Percentiles rank a stretch among this genome's conserved stretches.
Conservation (phyloP, 306 rosid species). For the Ormosia emarginata region DNA sequence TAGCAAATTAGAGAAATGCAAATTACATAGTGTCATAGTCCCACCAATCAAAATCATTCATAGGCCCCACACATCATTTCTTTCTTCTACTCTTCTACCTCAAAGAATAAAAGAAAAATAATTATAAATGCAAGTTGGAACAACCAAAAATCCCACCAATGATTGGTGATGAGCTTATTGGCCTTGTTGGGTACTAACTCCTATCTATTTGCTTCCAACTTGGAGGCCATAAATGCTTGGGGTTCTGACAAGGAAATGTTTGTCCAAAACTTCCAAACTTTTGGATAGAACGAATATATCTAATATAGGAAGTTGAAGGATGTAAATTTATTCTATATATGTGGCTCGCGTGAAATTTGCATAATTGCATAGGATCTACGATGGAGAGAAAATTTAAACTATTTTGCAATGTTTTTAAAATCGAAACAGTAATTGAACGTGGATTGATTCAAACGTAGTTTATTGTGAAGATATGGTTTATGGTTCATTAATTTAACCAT, state of each 20-base stretch:
- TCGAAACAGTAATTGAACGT: too few relatives aligned
- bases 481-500: too few relatives aligned
- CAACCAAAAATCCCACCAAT: conserved; percentile 3
- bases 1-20: background rate
- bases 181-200: background rate
- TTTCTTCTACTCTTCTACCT: background rate
- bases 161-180: conserved; percentile 16
- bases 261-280: background rate
- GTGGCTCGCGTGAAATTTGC: background rate
- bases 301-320: background rate
- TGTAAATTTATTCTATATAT: background rate
- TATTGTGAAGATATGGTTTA: too few relatives aligned
- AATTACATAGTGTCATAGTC: background rate
- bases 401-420: background rate
- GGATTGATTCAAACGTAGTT: too few relatives aligned
- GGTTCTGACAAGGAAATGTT: background rate
- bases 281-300: background rate
- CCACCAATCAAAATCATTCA: conserved; percentile 20
- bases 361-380: background rate
- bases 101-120: background rate
- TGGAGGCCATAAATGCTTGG: conserved; percentile 24
- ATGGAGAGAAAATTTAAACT: background rate
- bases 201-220: conserved; percentile 24
- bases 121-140: background rate
- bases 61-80: background rate